These are phyloP conservation scores for Backusella tuberculispora DNA, from an alignment of 192 early-diverging fungal species.

Conservation along the genomic window DNA sequence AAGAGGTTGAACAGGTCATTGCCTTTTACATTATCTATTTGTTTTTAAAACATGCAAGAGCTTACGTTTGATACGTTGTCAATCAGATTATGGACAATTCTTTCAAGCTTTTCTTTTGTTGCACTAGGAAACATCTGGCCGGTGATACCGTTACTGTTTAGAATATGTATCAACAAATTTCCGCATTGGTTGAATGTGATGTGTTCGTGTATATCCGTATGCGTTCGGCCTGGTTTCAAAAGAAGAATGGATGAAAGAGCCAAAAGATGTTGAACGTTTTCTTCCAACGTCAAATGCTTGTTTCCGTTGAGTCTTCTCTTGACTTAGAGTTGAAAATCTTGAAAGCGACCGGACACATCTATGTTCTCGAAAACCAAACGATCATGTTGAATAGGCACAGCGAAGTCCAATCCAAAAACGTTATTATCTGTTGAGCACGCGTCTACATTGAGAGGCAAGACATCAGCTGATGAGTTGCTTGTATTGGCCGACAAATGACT, in stretches of 20 bases:
- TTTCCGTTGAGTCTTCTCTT: conserved; percentile 8
- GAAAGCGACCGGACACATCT: not conserved
- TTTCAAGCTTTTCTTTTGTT: conserved; percentile 23
- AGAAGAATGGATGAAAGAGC: conserved; percentile 21
- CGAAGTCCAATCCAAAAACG: not conserved
- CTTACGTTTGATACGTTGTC: conserved; percentile 17
- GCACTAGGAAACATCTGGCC: conserved; percentile 8
- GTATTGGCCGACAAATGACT: not conserved
- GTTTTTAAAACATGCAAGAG: conserved; percentile 4
- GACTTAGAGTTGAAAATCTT: conserved; percentile 1
- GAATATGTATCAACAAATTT: conserved; percentile 2
- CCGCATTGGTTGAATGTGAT: conserved; percentile 19
- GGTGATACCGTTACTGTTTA: conserved; percentile 11
- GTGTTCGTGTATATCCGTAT: conserved; percentile 19
- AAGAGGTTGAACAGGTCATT: conserved; percentile 14
- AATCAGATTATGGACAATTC: conserved; percentile 18
- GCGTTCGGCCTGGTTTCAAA: conserved; percentile 21
- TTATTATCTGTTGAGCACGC: not conserved
- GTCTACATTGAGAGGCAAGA: conserved; percentile 6
- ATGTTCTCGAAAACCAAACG: conserved; percentile 8
- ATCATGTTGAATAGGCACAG: not conserved
- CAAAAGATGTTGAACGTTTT: conserved; percentile 19
- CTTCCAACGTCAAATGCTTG: conserved; percentile 21
- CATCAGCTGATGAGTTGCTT: conserved; percentile 13
- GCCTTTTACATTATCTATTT: conserved; percentile 20